Evolutionary conservation across 345 rosid genomes (phyloP).

Genomic region (Pistacia atlantica): DNA sequence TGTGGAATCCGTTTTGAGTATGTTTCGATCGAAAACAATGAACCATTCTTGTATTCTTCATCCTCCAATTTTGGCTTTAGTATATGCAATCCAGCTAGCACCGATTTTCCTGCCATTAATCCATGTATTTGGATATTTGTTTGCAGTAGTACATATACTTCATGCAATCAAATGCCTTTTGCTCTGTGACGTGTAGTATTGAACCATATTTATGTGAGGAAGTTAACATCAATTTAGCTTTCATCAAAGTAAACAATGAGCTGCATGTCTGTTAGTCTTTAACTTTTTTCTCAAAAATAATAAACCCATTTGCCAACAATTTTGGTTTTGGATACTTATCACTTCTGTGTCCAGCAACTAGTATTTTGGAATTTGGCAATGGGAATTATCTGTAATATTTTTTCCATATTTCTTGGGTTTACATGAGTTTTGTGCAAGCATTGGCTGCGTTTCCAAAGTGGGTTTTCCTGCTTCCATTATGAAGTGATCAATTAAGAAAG

Average conservation of each 20-base stretch:
- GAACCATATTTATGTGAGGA: background rate
- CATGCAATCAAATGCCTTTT: background rate
- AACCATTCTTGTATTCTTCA: constrained; percentile 27
- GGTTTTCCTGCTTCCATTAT: background rate
- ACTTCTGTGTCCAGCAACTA: background rate
- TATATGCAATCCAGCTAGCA: background rate
- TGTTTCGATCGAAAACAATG: constrained; percentile 21
- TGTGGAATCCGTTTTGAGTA: constrained; percentile 32
- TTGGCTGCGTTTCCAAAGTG: constrained; percentile 7
- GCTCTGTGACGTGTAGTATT: background rate
- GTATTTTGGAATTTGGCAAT: background rate
- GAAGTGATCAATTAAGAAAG: too few species aligned
- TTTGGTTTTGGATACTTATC: background rate
- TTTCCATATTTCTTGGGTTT: background rate
- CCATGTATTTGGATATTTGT: background rate
- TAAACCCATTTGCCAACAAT: background rate
- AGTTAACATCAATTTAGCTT: background rate
- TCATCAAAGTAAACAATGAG: background rate
- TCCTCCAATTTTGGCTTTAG: constrained; percentile 21
- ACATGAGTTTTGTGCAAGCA: background rate
- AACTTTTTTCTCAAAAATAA: background rate
- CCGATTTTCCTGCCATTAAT: background rate
- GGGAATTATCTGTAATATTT: too few species aligned
- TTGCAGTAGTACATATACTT: background rate
- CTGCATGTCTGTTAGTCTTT: background rate